Evolutionary conservation across 306 rosid genomes (phyloP), one percentile per base, ranked within the genome.

Genomic region (Glycine soja): DNA sequence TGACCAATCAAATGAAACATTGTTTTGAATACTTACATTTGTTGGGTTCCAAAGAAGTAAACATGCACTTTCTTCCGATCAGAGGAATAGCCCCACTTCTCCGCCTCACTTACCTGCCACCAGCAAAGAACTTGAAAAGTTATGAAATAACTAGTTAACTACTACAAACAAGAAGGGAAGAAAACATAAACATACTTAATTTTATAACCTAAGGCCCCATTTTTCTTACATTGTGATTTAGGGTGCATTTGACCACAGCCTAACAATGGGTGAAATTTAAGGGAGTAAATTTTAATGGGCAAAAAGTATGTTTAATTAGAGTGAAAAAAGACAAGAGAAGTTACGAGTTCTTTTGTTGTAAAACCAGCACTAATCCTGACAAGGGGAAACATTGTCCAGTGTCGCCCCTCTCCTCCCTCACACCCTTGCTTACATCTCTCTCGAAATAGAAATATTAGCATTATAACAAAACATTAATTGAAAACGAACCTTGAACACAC

Each of bases 41-140:
- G 97, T 82, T 93, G 97, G 79, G 99, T 95, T 82, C 97, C 99
- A 75, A 91, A 95, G 88, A 95, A 95, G 85, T 81, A 80, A 62
- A 95, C 99, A n/a, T 90, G 90, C 65, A 95, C 97, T 91, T 95
- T 95, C 89, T 92, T 95, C 93, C 91, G 91, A 89, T 93, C 99
- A 36, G 90, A 72, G 18, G 95, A 51, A 83, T 89, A 93, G 57
- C 99, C 99, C 99, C 97, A 91, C 87, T 90, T 95, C 89, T 89
- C 91, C 0, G 97, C 97, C 90, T 95, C 97, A 74, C 97, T 93
- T 63, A 95, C 97, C 99, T 95, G 92, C 86, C 77, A 89, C 58
- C 77, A 76, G 67, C 81, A 85, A 85, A 15, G 52, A 88, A 84
- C 81, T 62, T 34, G 19, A 77, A 80, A 43, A 81, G 84, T 65